Evolutionary conservation across 2,329 filamentous ascomycete genomes (phyloP).

Genomic region (Alternaria novae-zelandiae): DNA sequence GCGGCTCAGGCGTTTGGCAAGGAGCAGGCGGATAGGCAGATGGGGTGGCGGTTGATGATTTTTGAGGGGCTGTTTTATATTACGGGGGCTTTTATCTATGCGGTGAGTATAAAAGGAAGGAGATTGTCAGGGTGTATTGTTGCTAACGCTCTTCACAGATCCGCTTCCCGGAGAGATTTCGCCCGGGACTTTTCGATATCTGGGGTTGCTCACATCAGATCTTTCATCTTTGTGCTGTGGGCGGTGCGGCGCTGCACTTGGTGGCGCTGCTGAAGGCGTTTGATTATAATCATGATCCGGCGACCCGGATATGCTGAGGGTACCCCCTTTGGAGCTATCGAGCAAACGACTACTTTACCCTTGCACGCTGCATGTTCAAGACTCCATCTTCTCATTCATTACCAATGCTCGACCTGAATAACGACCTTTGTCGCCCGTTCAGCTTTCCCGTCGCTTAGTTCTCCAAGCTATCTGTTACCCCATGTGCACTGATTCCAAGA

Average conservation of each 20-base stretch:
- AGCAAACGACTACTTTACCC: background rate
- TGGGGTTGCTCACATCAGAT: conserved; percentile 11
- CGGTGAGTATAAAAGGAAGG: background rate
- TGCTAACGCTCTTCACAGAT: background rate
- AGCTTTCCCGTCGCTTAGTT: background rate
- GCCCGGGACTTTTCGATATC: conserved; percentile 2
- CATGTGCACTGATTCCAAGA: background rate
- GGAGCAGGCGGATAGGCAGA: conserved; percentile 9
- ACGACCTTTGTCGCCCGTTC: background rate
- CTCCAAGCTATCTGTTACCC: background rate
- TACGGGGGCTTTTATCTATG: conserved; percentile 7
- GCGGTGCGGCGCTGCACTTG: background rate
- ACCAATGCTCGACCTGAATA: background rate
- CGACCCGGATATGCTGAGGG: conserved; percentile 1
- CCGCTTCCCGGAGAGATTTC: conserved; percentile 4
- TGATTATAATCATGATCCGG: conserved; percentile 9
- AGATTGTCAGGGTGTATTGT: too few species aligned
- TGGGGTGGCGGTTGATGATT: conserved; percentile 13
- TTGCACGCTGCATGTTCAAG: background rate
- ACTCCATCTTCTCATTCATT: background rate
- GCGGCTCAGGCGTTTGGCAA: conserved; percentile 10
- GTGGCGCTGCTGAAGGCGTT: conserved; percentile 2
- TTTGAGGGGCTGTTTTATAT: conserved; percentile 5
- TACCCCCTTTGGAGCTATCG: background rate
- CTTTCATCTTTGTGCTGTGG: conserved; percentile 9